Base-by-base conservation (phyloP, 257 asterid species). In the Nicotiana obtusifolia region DNA sequence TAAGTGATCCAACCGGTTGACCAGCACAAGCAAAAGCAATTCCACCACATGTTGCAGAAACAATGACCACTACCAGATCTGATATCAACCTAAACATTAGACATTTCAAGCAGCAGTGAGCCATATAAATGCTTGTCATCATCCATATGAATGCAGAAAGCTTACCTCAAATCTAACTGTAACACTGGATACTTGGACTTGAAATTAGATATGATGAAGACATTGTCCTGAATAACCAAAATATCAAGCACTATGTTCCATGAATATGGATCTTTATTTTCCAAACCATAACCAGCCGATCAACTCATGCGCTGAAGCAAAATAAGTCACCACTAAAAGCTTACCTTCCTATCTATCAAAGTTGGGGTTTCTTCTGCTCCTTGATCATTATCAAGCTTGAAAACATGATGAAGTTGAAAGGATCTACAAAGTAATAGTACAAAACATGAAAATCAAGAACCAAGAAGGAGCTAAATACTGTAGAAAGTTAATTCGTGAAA, bases 11-110 rank as follows among this genome's bases (percentile, higher is more conserved):
- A 59, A 96, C 99, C 91, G 99, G 99, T 86, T 96, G 99, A 82
- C 99, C 99, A 82, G 98, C 98, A 92, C 98, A 96, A 82, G 99
- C 98, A 87, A 96, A 96, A 56, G 98, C 98, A 86, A 96, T 94
- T 83, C 99, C 99, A 83, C 99, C 99, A 78, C 98, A 93, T 81
- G 99, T 93, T 81, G 99, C 99, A 89, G 99, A 94, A 47, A 96
- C 99, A 82, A 96, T 94, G 83, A 96, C 98, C 19, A 96, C 97
- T 75, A 96, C 99, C 81, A 96, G 92, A 84, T 96, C 99, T 22
- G 98, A 96, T 88, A 96, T 96, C 90, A 96, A 92, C 91, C 99
- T 96, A 85, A 84, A 87, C 83, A 86, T 69, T 67, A 84, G 19
- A 54, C 73, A 75, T 30, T 81, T 83, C 62, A 85, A 84, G 68